Evolutionary conservation across 2,329 filamentous ascomycete species (phyloP), one percentile per base, ranked within the genome.

Genomic region (Neopestalotiopsis clavispora): DNA sequence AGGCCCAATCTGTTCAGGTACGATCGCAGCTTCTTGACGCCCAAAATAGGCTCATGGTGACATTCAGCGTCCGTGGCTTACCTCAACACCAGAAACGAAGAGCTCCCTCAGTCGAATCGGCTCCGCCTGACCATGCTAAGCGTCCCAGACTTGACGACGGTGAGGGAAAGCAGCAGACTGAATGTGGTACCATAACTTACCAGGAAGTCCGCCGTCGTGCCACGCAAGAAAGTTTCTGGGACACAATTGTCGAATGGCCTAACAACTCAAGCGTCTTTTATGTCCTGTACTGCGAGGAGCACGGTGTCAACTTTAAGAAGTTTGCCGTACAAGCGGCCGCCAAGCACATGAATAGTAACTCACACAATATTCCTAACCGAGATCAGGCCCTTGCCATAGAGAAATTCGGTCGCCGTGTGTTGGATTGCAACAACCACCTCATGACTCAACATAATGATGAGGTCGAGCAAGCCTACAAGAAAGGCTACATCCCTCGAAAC

Each of bases 281-380:
- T 66, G 81, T 83, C 5, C 68, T 82, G 2, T 79, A 77, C 66
- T 83, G 82, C 72, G 79, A 81, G 42, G 75, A 81, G 65, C 81
- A 83, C 20, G 65, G 70, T 0, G 72, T 81, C 7, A 79, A 80
- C 30, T 83, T 84, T 69, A 78, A 75, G 12, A 68, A 68, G 12
- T 76, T 78, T 42, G 77, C 81, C 0, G 68, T 82, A 1, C 66
- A 69, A 6, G 82, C 80, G 20, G 81, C 81, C 1, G 80, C 80
- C 0, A 82, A 81, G 67, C 82, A 84, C 62, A 71, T 83, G 0
- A 74, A 75, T 56, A 74, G 78, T 23, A 69, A 69, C 4, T 65
- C 73, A 14, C 81, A 82, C 49, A 75, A 75, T 7, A 67, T 74
- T 34, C 72, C 74, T 34, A 69, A 74, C 1, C 81, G 79, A 60